These are phyloP conservation scores for Cryptococcus amylolentus DNA, from an alignment of 1,284 basidiomycete species.

Conservation along the genomic window DNA sequence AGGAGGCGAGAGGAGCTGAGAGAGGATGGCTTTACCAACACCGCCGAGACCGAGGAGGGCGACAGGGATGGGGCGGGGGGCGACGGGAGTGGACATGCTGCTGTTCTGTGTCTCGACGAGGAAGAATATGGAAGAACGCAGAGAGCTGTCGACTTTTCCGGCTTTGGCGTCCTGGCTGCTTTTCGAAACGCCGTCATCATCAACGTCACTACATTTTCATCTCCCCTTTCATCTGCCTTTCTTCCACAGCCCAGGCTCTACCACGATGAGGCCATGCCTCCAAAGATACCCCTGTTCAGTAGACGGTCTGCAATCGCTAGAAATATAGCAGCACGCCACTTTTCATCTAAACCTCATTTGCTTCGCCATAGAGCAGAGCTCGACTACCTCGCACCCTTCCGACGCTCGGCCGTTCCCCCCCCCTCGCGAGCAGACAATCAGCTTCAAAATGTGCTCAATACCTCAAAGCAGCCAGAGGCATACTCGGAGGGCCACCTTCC, in stretches of 20 bases:
- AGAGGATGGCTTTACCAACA: slow-evolving; percentile 78
- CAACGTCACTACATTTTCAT: not conserved
- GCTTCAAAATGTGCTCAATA: slow-evolving; percentile 8
- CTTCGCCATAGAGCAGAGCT: slow-evolving; percentile 3
- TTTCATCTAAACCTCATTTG: not conserved
- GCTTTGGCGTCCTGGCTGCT: not conserved
- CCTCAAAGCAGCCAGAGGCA: not conserved
- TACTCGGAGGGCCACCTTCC: not conserved
- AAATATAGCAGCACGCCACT: not conserved
- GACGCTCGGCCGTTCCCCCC: slow-evolving; percentile 2
- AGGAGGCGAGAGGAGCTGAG: slow-evolving; percentile 62
- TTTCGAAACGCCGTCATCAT: not conserved
- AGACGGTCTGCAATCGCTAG: not conserved
- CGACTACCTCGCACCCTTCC: slow-evolving; percentile 8
- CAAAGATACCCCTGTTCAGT: not conserved
- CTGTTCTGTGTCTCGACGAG: slow-evolving; percentile 1
- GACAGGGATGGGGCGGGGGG: slow-evolving; percentile 51
- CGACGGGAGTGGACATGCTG: slow-evolving; percentile 20
- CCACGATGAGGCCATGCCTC: slow-evolving; percentile 12
- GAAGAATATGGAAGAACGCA: not conserved
- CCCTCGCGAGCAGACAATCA: not conserved
- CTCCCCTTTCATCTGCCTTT: not conserved
- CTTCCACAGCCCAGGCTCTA: not conserved
- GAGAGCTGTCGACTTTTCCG: not conserved
- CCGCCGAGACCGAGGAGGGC: slow-evolving; percentile 83